Percentiles rank a stretch among this genome's conserved stretches.
Evolutionary conservation across 257 asterid genomes (phyloP).

Genomic region (Solanum commersonii): DNA sequence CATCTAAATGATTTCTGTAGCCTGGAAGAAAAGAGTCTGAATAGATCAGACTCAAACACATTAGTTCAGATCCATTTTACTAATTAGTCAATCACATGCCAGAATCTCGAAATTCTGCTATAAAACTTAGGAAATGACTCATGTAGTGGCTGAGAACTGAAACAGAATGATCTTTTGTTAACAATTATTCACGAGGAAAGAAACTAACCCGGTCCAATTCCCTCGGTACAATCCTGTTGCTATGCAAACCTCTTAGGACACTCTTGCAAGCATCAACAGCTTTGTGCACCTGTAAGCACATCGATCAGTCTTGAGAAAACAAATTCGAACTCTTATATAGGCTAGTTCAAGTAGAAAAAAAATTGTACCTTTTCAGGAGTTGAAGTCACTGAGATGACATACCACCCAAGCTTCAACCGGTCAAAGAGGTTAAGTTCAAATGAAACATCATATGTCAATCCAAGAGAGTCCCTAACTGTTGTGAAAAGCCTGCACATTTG

Average conservation of each 20-base stretch:
- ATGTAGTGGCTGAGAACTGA: neutral
- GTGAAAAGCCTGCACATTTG: constrained; percentile 72
- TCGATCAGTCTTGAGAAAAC: constrained; percentile 6
- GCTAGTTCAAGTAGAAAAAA: neutral
- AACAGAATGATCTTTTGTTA: neutral
- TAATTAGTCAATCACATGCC: neutral
- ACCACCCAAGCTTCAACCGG: constrained; percentile 97
- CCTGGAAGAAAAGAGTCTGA: neutral
- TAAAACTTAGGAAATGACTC: neutral
- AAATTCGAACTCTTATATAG: neutral
- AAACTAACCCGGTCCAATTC: constrained; percentile 95
- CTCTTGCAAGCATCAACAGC: constrained; percentile 99
- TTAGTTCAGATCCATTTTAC: neutral
- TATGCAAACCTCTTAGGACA: constrained; percentile 85
- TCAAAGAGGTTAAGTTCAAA: constrained; percentile 96
- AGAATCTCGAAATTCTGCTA: neutral
- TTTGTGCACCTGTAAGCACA: constrained; percentile 68
- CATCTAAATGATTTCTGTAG: neutral
- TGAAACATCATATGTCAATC: constrained; percentile 93
- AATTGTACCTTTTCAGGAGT: constrained; percentile 85
- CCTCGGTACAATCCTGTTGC: constrained; percentile 69
- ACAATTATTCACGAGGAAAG: constrained; percentile 4
- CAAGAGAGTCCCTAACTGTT: constrained; percentile 97
- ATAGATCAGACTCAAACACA: neutral
- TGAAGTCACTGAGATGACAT: constrained; percentile 92